phyloP scores from a whole-genome alignment of 306 rosid species.

The Rosa lucieae region DNA sequence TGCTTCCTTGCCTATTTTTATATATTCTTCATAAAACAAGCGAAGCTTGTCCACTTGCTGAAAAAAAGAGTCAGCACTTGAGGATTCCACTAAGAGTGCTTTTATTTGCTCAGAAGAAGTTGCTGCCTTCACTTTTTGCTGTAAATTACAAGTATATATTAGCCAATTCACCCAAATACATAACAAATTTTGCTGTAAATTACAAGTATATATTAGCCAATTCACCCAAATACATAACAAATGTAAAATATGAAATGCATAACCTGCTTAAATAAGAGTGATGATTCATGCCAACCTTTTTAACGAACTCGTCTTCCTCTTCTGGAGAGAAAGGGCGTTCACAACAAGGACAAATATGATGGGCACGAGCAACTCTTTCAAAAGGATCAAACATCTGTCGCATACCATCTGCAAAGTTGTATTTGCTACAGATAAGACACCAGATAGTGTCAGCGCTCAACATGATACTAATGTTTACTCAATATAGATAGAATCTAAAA shows the following conservation, averaged over 20 bases:
- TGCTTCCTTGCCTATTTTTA: conserved; percentile 70
- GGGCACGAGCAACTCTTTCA: conserved; percentile 90
- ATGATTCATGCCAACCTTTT: conserved; percentile 61
- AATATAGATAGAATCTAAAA: conserved; percentile 23
- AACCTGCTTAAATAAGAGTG: conserved; percentile 16
- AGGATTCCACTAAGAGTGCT: conserved; percentile 69
- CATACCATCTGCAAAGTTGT: conserved; percentile 90
- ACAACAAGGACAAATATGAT: conserved; percentile 93
- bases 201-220: conserved; percentile 24
- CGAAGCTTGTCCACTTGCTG: conserved; percentile 95
- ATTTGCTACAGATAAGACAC: conserved; percentile 63
- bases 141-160: conserved; percentile 31
- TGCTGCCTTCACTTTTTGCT: conserved; percentile 90
- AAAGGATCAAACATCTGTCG: conserved; percentile 94
- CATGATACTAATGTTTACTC: conserved; percentile 20
- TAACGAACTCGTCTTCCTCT: conserved; percentile 96
- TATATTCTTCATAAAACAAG: conserved; percentile 74
- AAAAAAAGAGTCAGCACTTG: conserved; percentile 64
- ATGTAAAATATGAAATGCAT: not conserved
- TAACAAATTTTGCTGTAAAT: conserved; percentile 60
- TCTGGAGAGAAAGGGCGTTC: conserved; percentile 83
- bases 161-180: conserved; percentile 28
- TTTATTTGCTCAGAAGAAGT: conserved; percentile 80
- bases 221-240: conserved; percentile 23
- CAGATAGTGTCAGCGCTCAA: conserved; percentile 32